A percentile compares a stretch with the other conserved stretches of the same genome.
Conservation (phyloP, 805 yeast species). For the Crinitomyces ghanaensis region DNA sequence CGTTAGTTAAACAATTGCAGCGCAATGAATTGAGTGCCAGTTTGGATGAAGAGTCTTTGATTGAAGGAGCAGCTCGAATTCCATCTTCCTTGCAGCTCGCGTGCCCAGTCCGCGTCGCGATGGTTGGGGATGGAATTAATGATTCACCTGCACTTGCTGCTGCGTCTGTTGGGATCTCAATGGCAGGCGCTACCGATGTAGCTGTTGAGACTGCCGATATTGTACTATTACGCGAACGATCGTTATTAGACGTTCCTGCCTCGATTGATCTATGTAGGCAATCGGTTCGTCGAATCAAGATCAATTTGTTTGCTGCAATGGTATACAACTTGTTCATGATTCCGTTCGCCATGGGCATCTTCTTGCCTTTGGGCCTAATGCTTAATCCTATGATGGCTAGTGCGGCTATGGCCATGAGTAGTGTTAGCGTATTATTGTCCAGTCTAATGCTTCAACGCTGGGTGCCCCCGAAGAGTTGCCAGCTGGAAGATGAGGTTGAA, state of each 20-base stretch:
- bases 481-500: neutral
- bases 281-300: conserved; percentile 66
- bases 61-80: neutral
- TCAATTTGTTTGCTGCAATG: conserved; percentile 78
- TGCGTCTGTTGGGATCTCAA: conserved; percentile 83
- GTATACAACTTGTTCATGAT: conserved; percentile 78
- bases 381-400: conserved; percentile 87
- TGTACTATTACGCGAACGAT: conserved; percentile 40
- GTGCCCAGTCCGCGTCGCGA: conserved; percentile 40
- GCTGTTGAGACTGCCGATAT: conserved; percentile 96
- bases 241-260: conserved; percentile 33
- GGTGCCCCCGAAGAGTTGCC: conserved; percentile 17
- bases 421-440: conserved; percentile 77
- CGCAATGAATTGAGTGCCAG: conserved; percentile 18
- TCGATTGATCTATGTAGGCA: conserved; percentile 53
- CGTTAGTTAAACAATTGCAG: conserved; percentile 49
- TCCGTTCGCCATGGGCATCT: conserved; percentile 90
- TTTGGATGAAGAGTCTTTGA: neutral
- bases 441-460: conserved; percentile 62
- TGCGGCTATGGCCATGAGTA: conserved; percentile 86
- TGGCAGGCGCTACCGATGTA: conserved; percentile 87
- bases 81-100: neutral
- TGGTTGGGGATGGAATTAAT: conserved; percentile 96
- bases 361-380: conserved; percentile 61
- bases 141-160: conserved; percentile 93